Evolutionary conservation across 2,329 filamentous ascomycete species (phyloP), one percentile per base, ranked within the genome.

Genomic region (Aspergillus eucalypticola): DNA sequence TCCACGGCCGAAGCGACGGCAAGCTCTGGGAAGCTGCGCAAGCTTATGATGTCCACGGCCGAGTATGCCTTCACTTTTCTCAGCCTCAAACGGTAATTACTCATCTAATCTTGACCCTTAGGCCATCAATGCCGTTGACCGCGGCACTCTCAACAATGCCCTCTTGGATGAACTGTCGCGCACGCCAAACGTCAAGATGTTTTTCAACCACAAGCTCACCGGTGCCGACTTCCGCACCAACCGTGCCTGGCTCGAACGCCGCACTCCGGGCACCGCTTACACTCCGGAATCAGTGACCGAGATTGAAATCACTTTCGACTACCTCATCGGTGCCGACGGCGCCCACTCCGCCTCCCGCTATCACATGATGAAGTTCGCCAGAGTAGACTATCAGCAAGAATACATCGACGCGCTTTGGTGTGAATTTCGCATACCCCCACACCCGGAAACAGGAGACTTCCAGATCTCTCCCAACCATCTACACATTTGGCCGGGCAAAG

Each of bases 331-430:
- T 8, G 93, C 94, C 35, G 95, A 99, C 71, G 95, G 95, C 7
- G 95, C 95, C 0, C 94, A 99, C 77, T 98, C 94, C 0, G 88
- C 92, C 46, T 89, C 93, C 3, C 85, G 95, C 54, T 96, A 92
- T 73, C 92, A 98, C 72, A 81, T 99, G 78, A 99, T 99, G 94
- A 98, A 98, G 78, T 97, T 86, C 69, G 86, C 89, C 0, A 87
- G 90, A 10, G 91, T 98, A 86, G 87, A 95, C 77, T 99, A 96
- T 72, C 84, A 90, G 68, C 95, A 99, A 73, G 87, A 92, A 69
- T 99, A 99, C 75, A 95, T 99, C 72, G 94, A 98, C 75, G 95
- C 93, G 0, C 79, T 98, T 5, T 99, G 95, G 95, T 98, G 94
- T 75, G 95, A 99, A 73, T 98, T 99, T 73, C 88, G 88, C 53